Conservation (phyloP, 2,329 filamentous ascomycete genomes). For the Microdochium paspali region DNA sequence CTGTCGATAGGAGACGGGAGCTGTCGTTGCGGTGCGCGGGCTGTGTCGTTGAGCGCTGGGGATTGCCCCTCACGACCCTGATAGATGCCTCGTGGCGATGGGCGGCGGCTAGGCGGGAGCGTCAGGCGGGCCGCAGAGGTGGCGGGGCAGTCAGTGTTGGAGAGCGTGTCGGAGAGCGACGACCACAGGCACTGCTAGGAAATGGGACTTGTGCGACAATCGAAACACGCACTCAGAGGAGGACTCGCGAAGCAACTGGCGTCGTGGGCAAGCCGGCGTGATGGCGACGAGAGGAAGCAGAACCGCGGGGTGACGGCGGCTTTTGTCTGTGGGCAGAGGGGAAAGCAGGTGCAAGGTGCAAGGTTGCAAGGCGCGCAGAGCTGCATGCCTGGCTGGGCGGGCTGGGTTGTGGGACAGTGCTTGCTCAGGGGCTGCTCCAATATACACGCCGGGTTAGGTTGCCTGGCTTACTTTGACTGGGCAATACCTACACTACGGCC, state of each 20-base stretch:
- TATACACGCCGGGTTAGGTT: not conserved
- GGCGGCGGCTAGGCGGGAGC: not conserved
- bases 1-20: not conserved
- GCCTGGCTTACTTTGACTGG: too few species aligned
- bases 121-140: not conserved
- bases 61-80: not conserved
- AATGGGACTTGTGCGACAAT: not conserved
- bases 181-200: not conserved
- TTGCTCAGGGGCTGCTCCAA: not conserved
- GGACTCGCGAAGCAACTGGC: not conserved
- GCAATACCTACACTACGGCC: too few species aligned
- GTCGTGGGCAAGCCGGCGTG: not conserved
- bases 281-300: not conserved
- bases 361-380: not conserved
- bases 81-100: not conserved
- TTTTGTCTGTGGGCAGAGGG: conserved; percentile 1
- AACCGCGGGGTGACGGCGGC: not conserved
- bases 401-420: not conserved
- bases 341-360: too few species aligned
- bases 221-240: not conserved
- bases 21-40: not conserved
- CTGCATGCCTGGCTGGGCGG: too few species aligned
- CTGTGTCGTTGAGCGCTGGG: not conserved
- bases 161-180: not conserved
- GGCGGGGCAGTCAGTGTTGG: not conserved